Conservation (phyloP, 768 basidiomycete genomes). For the Boletus pseudo-olivaceus region DNA sequence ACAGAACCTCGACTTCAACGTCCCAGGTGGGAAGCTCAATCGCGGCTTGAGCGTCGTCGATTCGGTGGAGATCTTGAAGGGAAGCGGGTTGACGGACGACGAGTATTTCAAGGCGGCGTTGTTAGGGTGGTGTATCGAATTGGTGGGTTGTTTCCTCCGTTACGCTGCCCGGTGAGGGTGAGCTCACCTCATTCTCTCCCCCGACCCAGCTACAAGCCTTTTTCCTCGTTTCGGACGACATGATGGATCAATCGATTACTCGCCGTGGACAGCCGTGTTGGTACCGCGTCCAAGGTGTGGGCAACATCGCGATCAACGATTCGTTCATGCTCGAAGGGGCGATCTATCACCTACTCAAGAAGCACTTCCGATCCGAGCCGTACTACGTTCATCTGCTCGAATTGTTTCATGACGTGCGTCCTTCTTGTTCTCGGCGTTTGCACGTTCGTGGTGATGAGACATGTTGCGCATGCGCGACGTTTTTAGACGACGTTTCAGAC, state of each 20-base stretch:
- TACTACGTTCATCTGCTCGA: constrained; percentile 92
- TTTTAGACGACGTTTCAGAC: constrained; percentile 73
- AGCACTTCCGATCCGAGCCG: constrained; percentile 72
- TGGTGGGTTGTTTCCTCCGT: constrained; percentile 50
- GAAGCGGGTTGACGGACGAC: constrained; percentile 62
- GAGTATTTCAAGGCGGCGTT: constrained; percentile 89
- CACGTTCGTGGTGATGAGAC: neutral
- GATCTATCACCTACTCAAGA: constrained; percentile 88
- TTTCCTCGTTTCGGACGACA: constrained; percentile 91
- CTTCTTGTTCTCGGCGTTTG: neutral
- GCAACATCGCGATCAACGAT: constrained; percentile 92
- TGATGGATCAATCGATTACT: constrained; percentile 95
- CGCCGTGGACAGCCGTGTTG: constrained; percentile 94
- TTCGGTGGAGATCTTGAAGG: constrained; percentile 84
- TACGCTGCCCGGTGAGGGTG: neutral
- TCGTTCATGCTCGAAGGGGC: constrained; percentile 93
- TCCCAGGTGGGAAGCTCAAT: constrained; percentile 96
- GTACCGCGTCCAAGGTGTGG: constrained; percentile 63
- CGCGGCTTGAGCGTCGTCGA: constrained; percentile 96
- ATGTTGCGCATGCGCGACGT: too few species aligned
- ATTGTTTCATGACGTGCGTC: constrained; percentile 76
- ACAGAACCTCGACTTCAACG: constrained; percentile 88
- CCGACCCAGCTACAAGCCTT: constrained; percentile 82
- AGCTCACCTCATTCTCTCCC: neutral
- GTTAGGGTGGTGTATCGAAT: constrained; percentile 93